phyloP scores from a whole-genome alignment of 2,329 filamentous ascomycete species.

The Onygena corvina region DNA sequence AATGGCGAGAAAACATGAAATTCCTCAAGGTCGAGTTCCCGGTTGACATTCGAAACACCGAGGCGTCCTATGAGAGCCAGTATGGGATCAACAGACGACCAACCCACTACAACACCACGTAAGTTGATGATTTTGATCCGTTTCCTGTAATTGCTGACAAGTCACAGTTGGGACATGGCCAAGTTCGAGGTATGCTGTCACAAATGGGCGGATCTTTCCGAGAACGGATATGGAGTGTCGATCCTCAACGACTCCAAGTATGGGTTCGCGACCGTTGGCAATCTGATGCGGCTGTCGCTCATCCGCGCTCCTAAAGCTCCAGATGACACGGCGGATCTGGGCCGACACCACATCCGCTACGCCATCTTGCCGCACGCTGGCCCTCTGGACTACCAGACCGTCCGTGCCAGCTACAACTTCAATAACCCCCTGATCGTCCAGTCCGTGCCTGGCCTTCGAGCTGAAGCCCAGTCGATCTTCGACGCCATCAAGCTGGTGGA shows the following conservation, averaged over 20 bases:
- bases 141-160: conserved; percentile 16
- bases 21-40: conserved; percentile 99
- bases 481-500: conserved; percentile 57
- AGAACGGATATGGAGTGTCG: conserved; percentile 78
- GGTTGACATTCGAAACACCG: conserved; percentile 77
- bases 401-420: conserved; percentile 78
- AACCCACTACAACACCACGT: conserved; percentile 92
- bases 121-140: conserved; percentile 22
- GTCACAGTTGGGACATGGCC: conserved; percentile 73
- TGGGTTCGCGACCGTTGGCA: conserved; percentile 82
- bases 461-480: conserved; percentile 20
- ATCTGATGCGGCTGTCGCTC: conserved; percentile 76
- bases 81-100: conserved; percentile 80
- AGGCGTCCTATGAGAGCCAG: conserved; percentile 90
- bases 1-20: conserved; percentile 94
- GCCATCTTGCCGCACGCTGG: conserved; percentile 79
- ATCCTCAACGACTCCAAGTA: conserved; percentile 95
- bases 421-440: conserved; percentile 64
- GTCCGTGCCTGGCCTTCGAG: conserved; percentile 25
- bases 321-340: conserved; percentile 91
- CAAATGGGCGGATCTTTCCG: conserved; percentile 83
- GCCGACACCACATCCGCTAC: conserved; percentile 73
- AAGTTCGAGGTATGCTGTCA: conserved; percentile 96
- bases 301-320: conserved; percentile 83
- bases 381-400: conserved; percentile 56